These are phyloP conservation scores for Abortiporus biennis DNA, from an alignment of 1,284 basidiomycete genomes.

Conservation along the genomic window DNA sequence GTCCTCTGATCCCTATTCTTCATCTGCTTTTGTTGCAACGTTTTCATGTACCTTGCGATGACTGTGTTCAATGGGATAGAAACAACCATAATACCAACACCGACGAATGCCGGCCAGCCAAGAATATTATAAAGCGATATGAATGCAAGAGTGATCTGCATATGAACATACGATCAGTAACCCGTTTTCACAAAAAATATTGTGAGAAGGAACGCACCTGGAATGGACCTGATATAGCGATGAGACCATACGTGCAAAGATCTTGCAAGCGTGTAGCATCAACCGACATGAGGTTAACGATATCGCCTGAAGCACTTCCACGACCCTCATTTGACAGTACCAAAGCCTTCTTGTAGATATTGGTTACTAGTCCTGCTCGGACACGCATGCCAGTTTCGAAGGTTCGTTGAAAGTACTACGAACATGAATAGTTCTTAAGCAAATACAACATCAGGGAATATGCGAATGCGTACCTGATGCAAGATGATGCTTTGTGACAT, in stretches of 20 bases:
- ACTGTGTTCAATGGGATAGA: constrained; percentile 77
- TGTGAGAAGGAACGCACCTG: constrained; percentile 35
- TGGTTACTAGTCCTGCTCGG: constrained; percentile 80
- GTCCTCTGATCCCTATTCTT: constrained; percentile 81
- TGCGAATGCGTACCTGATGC: constrained; percentile 59
- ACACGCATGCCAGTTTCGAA: constrained; percentile 90
- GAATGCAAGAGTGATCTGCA: constrained; percentile 83
- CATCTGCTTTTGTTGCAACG: constrained; percentile 86
- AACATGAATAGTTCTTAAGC: neutral
- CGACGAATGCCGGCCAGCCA: constrained; percentile 90
- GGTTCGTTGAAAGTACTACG: constrained; percentile 75
- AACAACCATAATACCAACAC: constrained; percentile 87
- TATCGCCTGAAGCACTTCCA: constrained; percentile 80
- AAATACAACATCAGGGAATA: neutral
- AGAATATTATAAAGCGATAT: constrained; percentile 84
- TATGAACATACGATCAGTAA: neutral
- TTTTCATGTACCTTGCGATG: constrained; percentile 74
- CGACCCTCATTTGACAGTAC: constrained; percentile 83
- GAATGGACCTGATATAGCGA: constrained; percentile 64
- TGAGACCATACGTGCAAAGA: constrained; percentile 75
- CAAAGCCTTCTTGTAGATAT: constrained; percentile 85
- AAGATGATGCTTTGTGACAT: constrained; percentile 78
- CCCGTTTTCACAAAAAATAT: neutral
- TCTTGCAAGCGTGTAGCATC: constrained; percentile 85
- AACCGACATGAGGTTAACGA: constrained; percentile 92